A percentile compares a stretch with the other conserved stretches of the same genome.
These are phyloP conservation scores for Aspergillus candidus DNA, from an alignment of 2,329 filamentous ascomycete species.

Conservation along the genomic window DNA sequence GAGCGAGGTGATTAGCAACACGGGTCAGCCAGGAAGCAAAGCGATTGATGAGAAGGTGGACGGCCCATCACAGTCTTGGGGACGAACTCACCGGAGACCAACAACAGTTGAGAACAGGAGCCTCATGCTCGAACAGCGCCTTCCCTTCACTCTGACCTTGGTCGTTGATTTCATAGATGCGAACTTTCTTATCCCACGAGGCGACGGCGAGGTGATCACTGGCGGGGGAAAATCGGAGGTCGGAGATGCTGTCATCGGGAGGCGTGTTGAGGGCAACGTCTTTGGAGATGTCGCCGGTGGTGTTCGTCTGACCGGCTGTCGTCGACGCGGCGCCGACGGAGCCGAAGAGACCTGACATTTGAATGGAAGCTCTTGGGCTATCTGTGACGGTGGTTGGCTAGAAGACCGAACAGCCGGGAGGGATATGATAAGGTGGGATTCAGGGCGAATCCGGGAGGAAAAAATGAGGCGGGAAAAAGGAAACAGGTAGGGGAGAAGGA, in stretches of 20 bases:
- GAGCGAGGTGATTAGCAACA: conserved; percentile 7
- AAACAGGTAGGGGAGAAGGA: too few species aligned
- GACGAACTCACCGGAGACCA: conserved; percentile 70
- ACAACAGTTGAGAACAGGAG: conserved; percentile 73
- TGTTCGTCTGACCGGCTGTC: conserved; percentile 53
- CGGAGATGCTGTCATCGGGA: conserved; percentile 84
- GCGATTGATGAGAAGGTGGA: too few species aligned
- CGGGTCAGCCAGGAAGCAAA: background rate
- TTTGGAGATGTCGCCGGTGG: conserved; percentile 83
- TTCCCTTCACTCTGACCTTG: conserved; percentile 77
- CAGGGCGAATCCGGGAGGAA: too few species aligned
- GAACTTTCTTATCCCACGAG: conserved; percentile 97
- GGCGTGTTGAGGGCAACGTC: conserved; percentile 74
- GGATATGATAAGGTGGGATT: too few species aligned
- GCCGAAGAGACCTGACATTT: conserved; percentile 48
- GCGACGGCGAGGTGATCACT: conserved; percentile 79
- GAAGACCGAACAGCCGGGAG: too few species aligned
- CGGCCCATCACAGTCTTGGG: too few species aligned
- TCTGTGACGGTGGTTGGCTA: too few species aligned
- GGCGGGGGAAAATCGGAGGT: conserved; percentile 72
- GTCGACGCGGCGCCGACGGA: conserved; percentile 45
- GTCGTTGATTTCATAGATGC: conserved; percentile 84
- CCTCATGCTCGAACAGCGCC: conserved; percentile 78
- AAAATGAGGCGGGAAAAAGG: too few species aligned
- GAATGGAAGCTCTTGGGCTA: conserved; percentile 13